Evolutionary conservation across 257 asterid genomes (phyloP), one percentile per base, ranked within the genome.

Genomic region (Nicotiana benthamiana): DNA sequence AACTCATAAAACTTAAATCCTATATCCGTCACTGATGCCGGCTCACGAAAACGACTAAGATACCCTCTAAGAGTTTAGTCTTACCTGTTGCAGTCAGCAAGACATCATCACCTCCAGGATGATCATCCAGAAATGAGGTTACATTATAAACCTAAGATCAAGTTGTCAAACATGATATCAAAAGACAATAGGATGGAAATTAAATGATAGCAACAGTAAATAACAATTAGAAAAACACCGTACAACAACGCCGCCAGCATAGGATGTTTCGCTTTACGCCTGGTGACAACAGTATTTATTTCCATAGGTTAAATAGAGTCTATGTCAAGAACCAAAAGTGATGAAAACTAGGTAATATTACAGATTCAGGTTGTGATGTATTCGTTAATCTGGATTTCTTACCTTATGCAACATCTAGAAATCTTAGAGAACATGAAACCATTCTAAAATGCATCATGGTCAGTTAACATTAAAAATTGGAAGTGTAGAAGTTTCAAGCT

Each of bases 81-180:
- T 80, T 84, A 89, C 97, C 95, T 7, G 96, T 75, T 80, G 87
- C 83, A 17, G 83, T 75, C 30, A 90, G 53, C 74, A 92, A 52
- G 79, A 88, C 89, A 16, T 90, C 93, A 70, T 91, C 96, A 4
- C 97, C 97, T 9, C 97, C 97, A 0, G 96, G 97, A 84, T 92
- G 97, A 72, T 92, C 96, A 59, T 87, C 92, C 27, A 91, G 82
- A 86, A 87, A 92, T 18, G 88, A 75, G 0, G 93, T 75, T 61
- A 92, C 91, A 22, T 92, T 85, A 32, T 91, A 92, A 57, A 90
- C 96, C 96, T 89, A 82, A 82, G 43, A 70, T 65, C 76, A 12
- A 53, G 27, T 43, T 11, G 76, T 17, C 53, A 78, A 24, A 79
- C 40, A 64, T 48, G 66, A 52, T 24, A 57, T 48, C 22, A 27